Evolutionary conservation across 2,329 filamentous ascomycete species (phyloP), one percentile per base, ranked within the genome.

Genomic region (Zymoseptoria tritici): DNA sequence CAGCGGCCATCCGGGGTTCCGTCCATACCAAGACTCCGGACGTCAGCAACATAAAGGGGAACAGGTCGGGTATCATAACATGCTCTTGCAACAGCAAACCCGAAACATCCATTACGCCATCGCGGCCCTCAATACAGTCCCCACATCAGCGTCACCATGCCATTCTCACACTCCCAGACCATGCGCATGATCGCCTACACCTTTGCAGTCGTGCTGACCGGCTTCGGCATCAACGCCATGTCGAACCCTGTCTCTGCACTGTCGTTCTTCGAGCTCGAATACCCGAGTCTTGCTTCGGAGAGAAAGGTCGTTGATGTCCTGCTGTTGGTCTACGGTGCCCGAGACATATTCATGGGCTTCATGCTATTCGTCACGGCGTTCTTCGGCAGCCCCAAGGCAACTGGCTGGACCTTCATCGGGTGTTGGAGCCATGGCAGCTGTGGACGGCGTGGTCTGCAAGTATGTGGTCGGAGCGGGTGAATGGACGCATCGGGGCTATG

Each of bases 401-500:
- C 79, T 16, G 80, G 78, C 0, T 73, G 75, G 71, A 76, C 78
- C 2, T 55, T 81, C 56, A 57, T 81, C 22, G 73, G 74, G 1
- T 73, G 69, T 13, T 13, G 74, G 75, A 49, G 70, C 58, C 2
- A 76, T 80, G 24, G 80, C 79, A 2, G 69, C 74, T 53, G 77
- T 73, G 1, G 80, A 83, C 74, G 80, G 81, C 0, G 62, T 60
- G 22, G 72, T 80, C 2, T 80, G 78, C 56, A 66, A 64, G 42
- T 72, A 66, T 58, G 65, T 61, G 13, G 55, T 56, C 11, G 79
- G 77, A 2, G 67, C 71, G 13, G 77, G 76, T 2, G 71, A 81
- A 65, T 79, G 76, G 78, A 75, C 73, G 63, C 80, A 82, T 68
- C 82, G 79, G 78, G 74, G 76, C 0, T 81, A 80, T 73, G 77